Conservation (phyloP, 345 rosid genomes). For the Bruguiera parviflora region DNA sequence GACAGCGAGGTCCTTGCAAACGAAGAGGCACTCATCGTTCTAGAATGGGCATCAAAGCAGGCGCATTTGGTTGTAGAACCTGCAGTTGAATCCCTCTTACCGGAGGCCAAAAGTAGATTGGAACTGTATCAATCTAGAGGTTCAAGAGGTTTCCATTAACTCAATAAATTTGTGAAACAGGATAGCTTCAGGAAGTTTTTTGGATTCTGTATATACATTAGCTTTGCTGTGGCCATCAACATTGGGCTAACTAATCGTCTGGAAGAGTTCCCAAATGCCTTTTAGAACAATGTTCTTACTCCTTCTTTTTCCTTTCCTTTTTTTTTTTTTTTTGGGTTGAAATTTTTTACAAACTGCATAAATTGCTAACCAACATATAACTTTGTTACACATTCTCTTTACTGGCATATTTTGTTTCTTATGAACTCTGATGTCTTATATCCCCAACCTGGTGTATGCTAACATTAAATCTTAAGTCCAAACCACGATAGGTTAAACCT, state of each 20-base stretch:
- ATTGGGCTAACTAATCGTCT: neutral
- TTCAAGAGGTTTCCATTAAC: conserved; percentile 27
- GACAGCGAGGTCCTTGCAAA: conserved; percentile 33
- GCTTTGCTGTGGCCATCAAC: neutral
- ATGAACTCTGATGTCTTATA: no score
- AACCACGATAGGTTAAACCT: no score
- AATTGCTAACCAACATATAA: no score
- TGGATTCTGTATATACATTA: neutral
- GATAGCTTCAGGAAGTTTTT: neutral
- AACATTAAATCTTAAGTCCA: no score
- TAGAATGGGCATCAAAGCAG: conserved; percentile 29
- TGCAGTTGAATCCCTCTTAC: conserved; percentile 15
- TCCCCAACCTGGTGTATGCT: no score
- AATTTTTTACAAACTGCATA: no score
- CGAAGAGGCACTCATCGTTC: conserved; percentile 28
- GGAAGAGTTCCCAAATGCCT: neutral
- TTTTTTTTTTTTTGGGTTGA: neutral
- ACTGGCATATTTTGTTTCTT: no score
- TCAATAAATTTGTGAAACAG: neutral
- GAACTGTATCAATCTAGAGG: conserved; percentile 37
- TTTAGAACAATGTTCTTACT: neutral
- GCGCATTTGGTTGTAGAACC: conserved; percentile 16
- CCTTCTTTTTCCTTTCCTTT: no score
- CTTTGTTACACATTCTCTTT: no score
- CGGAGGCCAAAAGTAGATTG: conserved; percentile 30